Base-by-base conservation (phyloP, 2,329 filamentous ascomycete species). In the Fusarium sp. region DNA sequence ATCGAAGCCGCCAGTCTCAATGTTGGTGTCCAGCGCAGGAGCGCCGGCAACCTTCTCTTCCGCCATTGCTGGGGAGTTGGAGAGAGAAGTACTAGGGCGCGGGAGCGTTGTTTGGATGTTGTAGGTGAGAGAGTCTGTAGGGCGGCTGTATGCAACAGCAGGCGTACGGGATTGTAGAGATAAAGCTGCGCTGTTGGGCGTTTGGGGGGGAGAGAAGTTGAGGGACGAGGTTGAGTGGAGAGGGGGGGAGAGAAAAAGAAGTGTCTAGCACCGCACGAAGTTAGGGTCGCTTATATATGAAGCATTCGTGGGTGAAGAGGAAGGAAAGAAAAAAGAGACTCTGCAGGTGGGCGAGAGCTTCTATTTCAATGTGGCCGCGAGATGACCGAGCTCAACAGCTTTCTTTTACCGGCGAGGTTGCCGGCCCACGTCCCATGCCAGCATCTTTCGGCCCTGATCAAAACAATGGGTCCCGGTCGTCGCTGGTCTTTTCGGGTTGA, bases 1-100 rank as follows among this genome's bases (percentile, higher is more conserved):
- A 81, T 91, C 87, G 81, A 92, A 92, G 80, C 86, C 84, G 75
- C 90, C 90, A 75, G 88, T 88, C 81, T 91, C 90, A 78, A 92
- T 91, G 81, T 88, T 88, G 80, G 90, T 91, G 79, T 90, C 86
- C 77, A 92, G 85, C 83, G 88, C 88, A 77, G 89, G 89, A 74
- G 87, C 85, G 81, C 83, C 84, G 82, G 83, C 81, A 76, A 81
- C 80, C 79, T 86, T 86, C 79, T 85, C 82, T 80, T 91, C 89
- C 79, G 88, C 88, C 89, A 91, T 90, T 55, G 68, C 63, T 62
- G 67, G 62, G 62, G 55, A 64, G 42, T 27, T 24, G 35, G 35
- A 38, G 56, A 63, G 62, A 72, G 58, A 65, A 62, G 65, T 64
- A 55, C 56, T 71, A 62, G 55, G 70, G 69, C 74, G 69, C 71